A percentile compares a stretch with the other conserved stretches of the same genome.
Evolutionary conservation across 352 stramenopile genomes (phyloP).

Genomic region (Phytophthora hybrid): DNA sequence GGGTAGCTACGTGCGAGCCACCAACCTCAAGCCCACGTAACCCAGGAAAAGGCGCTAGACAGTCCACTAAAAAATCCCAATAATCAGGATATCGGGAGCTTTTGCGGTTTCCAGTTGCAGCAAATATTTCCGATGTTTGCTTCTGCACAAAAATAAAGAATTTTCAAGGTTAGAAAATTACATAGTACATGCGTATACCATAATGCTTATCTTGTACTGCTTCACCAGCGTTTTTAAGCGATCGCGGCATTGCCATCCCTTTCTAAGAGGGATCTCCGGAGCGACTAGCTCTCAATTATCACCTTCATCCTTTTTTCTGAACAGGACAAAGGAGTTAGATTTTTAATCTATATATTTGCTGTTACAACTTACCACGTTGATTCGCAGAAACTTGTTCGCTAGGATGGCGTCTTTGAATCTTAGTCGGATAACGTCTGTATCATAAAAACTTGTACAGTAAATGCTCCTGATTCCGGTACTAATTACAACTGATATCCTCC

Average conservation of each 20-base stretch:
- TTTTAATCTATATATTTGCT: no score
- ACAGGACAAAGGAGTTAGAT: background rate
- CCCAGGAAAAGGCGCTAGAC: background rate
- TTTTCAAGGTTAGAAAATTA: no score
- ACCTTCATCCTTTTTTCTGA: background rate
- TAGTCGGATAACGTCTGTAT: no score
- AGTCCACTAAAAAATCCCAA: background rate
- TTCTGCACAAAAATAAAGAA: background rate
- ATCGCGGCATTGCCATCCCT: background rate
- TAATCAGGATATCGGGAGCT: background rate
- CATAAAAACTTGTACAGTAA: no score
- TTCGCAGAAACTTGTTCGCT: no score
- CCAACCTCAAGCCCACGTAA: background rate
- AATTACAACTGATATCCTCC: no score
- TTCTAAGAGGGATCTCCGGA: background rate
- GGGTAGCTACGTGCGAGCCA: background rate
- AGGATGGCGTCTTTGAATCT: no score
- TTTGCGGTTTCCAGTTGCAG: background rate
- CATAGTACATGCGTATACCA: no score
- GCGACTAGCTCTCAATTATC: background rate
- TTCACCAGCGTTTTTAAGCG: background rate
- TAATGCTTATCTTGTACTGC: background rate
- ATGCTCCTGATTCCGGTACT: no score
- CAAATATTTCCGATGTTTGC: background rate
- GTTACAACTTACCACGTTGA: no score